Evolutionary conservation across 176 grass and related monocot species (phyloP).

Genomic region (Paspalum vaginatum): DNA sequence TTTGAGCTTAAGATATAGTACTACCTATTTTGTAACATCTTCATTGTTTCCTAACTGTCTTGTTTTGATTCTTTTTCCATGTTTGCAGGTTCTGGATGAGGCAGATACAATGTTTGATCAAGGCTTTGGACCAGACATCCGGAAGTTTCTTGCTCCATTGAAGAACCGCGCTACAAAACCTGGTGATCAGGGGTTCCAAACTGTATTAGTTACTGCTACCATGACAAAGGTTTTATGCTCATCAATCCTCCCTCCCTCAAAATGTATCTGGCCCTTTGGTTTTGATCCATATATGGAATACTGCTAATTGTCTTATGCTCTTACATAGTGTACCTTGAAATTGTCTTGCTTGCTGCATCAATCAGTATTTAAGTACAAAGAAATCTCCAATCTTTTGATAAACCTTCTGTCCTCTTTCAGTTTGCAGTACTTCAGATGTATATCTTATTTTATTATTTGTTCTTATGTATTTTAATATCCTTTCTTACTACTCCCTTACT

Average conservation of each 20-base stretch:
- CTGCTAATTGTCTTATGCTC: slow-evolving; percentile 3
- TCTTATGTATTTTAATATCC: slow-evolving; percentile 6
- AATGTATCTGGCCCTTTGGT: neutral
- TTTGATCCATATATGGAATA: neutral
- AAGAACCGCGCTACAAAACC: slow-evolving; percentile 74
- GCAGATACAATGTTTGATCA: slow-evolving; percentile 99
- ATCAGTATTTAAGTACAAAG: neutral
- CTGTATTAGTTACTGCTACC: slow-evolving; percentile 85
- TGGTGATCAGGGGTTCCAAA: slow-evolving; percentile 91
- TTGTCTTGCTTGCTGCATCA: neutral
- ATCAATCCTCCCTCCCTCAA: neutral
- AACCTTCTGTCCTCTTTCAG: neutral
- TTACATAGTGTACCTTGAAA: neutral
- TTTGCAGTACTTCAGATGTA: neutral
- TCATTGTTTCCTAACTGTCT: neutral
- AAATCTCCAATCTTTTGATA: neutral
- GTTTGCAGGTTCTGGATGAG: slow-evolving; percentile 84
- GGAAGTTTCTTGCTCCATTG: slow-evolving; percentile 88
- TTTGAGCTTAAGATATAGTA: neutral
- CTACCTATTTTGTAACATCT: neutral
- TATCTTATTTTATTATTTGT: neutral
- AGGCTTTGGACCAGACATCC: slow-evolving; percentile 88
- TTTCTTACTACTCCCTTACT: slow-evolving; percentile 27
- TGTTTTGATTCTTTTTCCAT: slow-evolving; percentile 9
- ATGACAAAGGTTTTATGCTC: slow-evolving; percentile 74